Evolutionary conservation across 148 eudicot genomes (phyloP), one percentile per base, ranked within the genome.

Genomic region (Camellia japonica): DNA sequence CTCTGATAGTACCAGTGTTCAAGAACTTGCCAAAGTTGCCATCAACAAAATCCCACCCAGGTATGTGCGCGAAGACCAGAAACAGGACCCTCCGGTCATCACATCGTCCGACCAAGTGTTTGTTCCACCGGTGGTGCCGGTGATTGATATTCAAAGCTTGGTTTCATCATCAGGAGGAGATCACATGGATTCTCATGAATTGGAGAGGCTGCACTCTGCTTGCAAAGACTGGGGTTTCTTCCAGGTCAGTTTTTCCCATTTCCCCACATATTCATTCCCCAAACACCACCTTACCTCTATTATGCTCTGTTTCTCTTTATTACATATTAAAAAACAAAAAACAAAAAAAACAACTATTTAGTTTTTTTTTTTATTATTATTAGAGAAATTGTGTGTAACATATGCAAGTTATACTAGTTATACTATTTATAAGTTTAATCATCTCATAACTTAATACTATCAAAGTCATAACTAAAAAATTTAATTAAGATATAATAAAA

Each of bases 161-260:
- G 61, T 78, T 63, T 30, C 23, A 30, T 30, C 38, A 30, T 30
- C 38, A 30, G 38, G 1, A 14, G 76, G 63, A 68, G 63, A 82
- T 9, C 71, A 67, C 7, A 13, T 38, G 72, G 72, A 76, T n/a
- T 76, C 75, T 30, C 38, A 30, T 75, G 90, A 88, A 67, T 69
- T 88, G 15, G 77, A 74, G 3, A 87, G 65, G 16, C 83, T 89
- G 38, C 88, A 89, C 62, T 38, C 43, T 11, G 92, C 92, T 64
- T 87, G 89, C 79, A 78, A 79, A 82, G 80, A 89, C 0, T 91
- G 92, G 92, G 94, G 92, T 0, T 87, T 91, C 67, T 88, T 88
- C 69, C 91, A 90, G 89, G 93, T 90, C 2, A 7, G 42, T 75
- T 59, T n/a, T 41, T 15, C 1, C 38, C 64, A 15, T 60, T 60